Percentiles rank a stretch among this genome's conserved stretches.
phyloP scores from a whole-genome alignment of 108 stramenopile species.

The Fragilariopsis cylindrus region DNA sequence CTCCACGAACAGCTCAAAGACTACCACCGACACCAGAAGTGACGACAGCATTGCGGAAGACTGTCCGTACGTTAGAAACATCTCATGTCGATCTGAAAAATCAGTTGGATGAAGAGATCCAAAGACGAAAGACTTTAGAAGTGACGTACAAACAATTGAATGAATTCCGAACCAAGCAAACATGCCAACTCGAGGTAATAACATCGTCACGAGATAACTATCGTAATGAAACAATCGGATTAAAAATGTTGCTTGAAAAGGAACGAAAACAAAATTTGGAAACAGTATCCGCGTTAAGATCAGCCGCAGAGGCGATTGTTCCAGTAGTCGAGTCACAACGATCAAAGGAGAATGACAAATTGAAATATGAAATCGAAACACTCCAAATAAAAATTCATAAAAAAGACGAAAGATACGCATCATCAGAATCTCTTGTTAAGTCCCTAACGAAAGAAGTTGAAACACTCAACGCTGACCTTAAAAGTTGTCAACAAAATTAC shows the following conservation, averaged over 20 bases:
- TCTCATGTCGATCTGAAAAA: not conserved
- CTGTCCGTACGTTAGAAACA: not conserved
- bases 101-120: constrained; percentile 5
- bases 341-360: not conserved
- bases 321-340: not conserved
- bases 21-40: not conserved
- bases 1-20: not conserved
- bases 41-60: not conserved
- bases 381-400: not conserved
- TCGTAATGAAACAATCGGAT: not conserved
- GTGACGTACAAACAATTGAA: not conserved
- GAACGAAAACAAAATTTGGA: not conserved
- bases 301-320: too few relatives aligned
- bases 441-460: constrained; percentile 7
- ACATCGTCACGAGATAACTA: not conserved
- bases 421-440: constrained; percentile 10
- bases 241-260: not conserved
- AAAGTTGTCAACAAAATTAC: not conserved
- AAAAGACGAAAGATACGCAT: not conserved
- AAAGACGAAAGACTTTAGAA: constrained; percentile 3
- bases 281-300: not conserved
- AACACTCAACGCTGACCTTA: constrained; percentile 8
- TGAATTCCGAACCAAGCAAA: constrained; percentile 5
- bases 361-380: not conserved
- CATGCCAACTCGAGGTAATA: constrained; percentile 3